Percentiles rank a stretch among this genome's conserved stretches.
Conservation (phyloP, 352 stramenopile species). For the Pythium utonaiense region DNA sequence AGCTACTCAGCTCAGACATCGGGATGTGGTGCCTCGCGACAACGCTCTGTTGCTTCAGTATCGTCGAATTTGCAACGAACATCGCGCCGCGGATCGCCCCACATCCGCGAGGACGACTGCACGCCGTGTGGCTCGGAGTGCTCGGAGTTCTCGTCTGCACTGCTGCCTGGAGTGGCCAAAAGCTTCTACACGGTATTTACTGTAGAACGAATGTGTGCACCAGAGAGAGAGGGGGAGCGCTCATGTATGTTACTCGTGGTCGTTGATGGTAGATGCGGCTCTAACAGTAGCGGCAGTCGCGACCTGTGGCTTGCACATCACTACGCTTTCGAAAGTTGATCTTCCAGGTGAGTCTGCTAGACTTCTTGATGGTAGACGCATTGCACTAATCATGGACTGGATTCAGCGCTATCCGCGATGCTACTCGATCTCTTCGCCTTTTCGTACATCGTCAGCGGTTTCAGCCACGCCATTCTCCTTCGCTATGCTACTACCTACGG, state of each 20-base stretch:
- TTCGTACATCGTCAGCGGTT: constrained; percentile 55
- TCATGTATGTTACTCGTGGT: not conserved
- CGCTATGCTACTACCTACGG: constrained; percentile 47
- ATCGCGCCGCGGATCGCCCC: constrained; percentile 24
- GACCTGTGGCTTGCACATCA: constrained; percentile 39
- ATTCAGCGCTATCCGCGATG: constrained; percentile 20
- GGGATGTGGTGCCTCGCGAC: constrained; percentile 52
- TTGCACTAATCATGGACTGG: not conserved
- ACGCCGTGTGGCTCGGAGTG: constrained; percentile 11
- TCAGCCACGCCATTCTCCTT: constrained; percentile 60
- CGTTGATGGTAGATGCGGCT: constrained; percentile 36
- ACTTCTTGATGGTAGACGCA: too few relatives aligned
- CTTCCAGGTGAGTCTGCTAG: too few relatives aligned
- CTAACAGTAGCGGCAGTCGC: constrained; percentile 25
- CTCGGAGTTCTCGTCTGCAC: constrained; percentile 13
- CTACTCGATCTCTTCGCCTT: constrained; percentile 58
- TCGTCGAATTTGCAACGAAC: constrained; percentile 54
- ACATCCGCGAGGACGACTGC: not conserved
- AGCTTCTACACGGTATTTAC: constrained; percentile 18
- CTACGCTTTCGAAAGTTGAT: constrained; percentile 29
- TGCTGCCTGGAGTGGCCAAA: constrained; percentile 8
- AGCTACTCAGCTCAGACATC: constrained; percentile 41
- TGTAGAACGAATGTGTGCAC: too few relatives aligned
- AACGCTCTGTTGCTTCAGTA: constrained; percentile 44
- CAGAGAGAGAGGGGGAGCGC: too few relatives aligned